These are phyloP conservation scores for Tetrapisispora nanseiensis DNA, from an alignment of 805 yeast genomes.

Conservation along the genomic window DNA sequence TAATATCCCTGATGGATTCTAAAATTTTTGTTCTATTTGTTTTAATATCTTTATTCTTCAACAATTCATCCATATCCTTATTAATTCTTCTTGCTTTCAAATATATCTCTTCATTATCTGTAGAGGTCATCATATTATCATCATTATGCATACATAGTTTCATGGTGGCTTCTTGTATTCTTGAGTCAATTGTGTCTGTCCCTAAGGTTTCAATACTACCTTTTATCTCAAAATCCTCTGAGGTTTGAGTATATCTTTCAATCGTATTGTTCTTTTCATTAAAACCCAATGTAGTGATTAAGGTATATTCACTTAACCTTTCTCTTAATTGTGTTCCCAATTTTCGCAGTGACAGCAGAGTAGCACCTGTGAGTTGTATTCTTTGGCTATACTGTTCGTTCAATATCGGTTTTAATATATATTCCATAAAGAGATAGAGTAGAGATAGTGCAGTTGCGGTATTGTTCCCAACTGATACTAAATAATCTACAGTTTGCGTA, in stretches of 20 bases:
- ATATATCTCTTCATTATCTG: conserved; percentile 14
- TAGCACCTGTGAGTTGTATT: conserved; percentile 24
- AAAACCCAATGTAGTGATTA: conserved; percentile 35
- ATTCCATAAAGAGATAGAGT: conserved; percentile 12
- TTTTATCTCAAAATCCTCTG: conserved; percentile 1
- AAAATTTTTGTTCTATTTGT: conserved; percentile 7
- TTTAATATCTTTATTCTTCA: conserved; percentile 3
- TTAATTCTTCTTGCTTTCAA: not conserved
- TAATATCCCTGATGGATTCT: conserved; percentile 27
- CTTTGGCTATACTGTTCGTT: conserved; percentile 34
- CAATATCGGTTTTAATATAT: conserved; percentile 34
- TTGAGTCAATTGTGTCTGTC: conserved; percentile 17
- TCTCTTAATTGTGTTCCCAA: conserved; percentile 19
- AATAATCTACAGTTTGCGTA: conserved; percentile 9
- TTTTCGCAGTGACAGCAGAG: conserved; percentile 24
- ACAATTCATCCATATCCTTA: not conserved
- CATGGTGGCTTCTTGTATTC: conserved; percentile 23
- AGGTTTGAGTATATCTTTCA: conserved; percentile 24
- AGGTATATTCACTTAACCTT: conserved; percentile 24
- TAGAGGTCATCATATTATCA: conserved; percentile 8
- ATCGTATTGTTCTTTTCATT: conserved; percentile 30
- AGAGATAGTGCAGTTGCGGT: conserved; percentile 20
- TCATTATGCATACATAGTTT: conserved; percentile 24
- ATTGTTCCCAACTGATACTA: conserved; percentile 25
- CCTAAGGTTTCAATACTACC: conserved; percentile 5